Base-by-base conservation (phyloP, 1,284 basidiomycete species). In the Meripilus lineatus region DNA sequence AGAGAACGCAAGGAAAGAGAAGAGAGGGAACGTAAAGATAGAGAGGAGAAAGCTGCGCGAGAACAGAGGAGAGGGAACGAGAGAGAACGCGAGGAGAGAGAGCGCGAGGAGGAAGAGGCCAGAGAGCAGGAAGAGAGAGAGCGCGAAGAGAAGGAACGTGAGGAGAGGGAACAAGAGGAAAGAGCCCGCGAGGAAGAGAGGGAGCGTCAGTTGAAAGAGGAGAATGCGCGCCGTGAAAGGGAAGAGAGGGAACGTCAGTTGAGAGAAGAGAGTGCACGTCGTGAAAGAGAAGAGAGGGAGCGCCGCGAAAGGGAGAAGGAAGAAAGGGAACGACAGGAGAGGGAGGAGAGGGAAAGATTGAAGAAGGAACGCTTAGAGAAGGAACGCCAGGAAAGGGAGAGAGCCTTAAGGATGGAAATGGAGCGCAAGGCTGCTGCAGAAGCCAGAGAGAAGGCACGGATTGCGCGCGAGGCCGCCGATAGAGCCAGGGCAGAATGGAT, bases 1-100 rank as follows among this genome's bases (percentile, higher is more conserved):
- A 46, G 38, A 23, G 52, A 50, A 26, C 43, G 21, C 47, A 45
- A 37, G 57, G 51, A 34, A 49, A 48, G 30, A 48, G 55, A 42
- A 41, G 36, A 18, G 6, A 10, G 7, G 6, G 7, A 49, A 25
- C 42, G 22, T 47, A 44, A 36, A 55, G 51, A 32, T 48, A 47
- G 28, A 48, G 55, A 42, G 42, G 36, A 18, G 5, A 8, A 10
- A 7, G 8, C 13, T 41, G 25, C 39, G 8, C 34, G 13, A 20
- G 8, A n/a, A 20, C 32, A 35, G n/a, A 21, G 2, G 30, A 17
- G 46, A 40, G 33, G 21, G 49, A 52, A 53, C 38, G 45, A 49
- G 38, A 44, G 38, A 21, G 52, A 50, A 26, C 43, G 23, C 46
- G 42, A 37, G 56, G 51, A 32, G 48, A 46, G 26, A 48, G 55